phyloP scores from a whole-genome alignment of 208 protist species.

The Leishmania amazonensis region DNA sequence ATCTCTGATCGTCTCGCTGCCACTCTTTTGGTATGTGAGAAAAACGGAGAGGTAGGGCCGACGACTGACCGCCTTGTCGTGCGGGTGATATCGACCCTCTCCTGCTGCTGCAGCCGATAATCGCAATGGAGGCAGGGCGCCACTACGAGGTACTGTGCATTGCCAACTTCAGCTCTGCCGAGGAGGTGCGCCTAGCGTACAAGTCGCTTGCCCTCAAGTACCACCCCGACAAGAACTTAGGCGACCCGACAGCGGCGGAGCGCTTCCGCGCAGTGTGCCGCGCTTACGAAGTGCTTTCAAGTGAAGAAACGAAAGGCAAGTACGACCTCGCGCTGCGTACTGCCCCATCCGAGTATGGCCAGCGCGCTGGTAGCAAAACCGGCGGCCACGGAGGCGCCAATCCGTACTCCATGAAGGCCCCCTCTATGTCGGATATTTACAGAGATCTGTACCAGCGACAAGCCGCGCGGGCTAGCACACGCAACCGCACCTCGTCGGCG shows the following conservation, averaged over 20 bases:
- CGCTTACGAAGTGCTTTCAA: slow-evolving; percentile 97
- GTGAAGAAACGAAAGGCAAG: slow-evolving; percentile 90
- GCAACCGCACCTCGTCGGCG: slow-evolving; percentile 11
- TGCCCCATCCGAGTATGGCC: slow-evolving; percentile 4
- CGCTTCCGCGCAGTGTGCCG: slow-evolving; percentile 89
- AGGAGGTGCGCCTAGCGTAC: slow-evolving; percentile 94
- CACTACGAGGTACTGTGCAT: slow-evolving; percentile 91
- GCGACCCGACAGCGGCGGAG: slow-evolving; percentile 75
- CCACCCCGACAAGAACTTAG: slow-evolving; percentile 96
- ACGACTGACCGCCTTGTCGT: not conserved
- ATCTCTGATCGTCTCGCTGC: not conserved
- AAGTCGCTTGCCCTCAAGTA: slow-evolving; percentile 93
- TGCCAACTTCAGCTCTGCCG: slow-evolving; percentile 73
- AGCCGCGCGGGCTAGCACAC: slow-evolving; percentile 11
- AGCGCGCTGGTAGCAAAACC: slow-evolving; percentile 2
- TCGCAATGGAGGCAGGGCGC: slow-evolving; percentile 19
- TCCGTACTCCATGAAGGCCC: slow-evolving; percentile 21
- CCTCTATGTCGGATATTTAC: slow-evolving; percentile 41
- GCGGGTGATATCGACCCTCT: not conserved
- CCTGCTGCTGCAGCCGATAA: too few species aligned
- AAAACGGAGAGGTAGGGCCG: not conserved
- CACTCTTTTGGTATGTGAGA: not conserved
- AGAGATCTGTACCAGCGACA: slow-evolving; percentile 38
- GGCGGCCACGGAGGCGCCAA: slow-evolving; percentile 21
- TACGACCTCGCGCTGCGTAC: slow-evolving; percentile 95